These are phyloP conservation scores for Zygoascus flipseniorum DNA, from an alignment of 805 yeast genomes.

Conservation along the genomic window DNA sequence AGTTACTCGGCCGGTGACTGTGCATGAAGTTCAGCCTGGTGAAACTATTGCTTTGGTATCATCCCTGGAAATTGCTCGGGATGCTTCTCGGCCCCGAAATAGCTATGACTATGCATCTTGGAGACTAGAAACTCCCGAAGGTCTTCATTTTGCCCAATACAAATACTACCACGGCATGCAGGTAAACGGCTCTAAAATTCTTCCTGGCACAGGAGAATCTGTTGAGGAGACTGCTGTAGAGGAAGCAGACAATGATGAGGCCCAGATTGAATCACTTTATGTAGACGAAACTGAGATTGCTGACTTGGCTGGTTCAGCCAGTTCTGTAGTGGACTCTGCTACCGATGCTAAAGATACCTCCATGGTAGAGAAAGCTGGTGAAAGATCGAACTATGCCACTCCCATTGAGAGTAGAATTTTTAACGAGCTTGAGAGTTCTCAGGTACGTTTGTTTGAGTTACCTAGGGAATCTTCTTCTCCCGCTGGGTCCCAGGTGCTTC, in stretches of 20 bases:
- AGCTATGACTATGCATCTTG: background rate
- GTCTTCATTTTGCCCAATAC: conserved; percentile 1
- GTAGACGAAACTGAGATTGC: background rate
- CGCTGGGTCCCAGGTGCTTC: background rate
- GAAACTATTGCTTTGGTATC: background rate
- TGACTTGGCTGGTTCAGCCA: background rate
- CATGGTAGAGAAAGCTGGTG: background rate
- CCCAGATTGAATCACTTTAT: background rate
- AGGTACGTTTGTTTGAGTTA: background rate
- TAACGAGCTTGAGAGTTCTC: background rate
- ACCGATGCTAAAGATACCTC: background rate
- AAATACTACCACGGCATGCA: conserved; percentile 2
- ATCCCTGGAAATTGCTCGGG: background rate
- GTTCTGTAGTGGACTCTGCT: background rate
- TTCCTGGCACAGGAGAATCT: background rate
- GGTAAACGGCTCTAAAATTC: background rate
- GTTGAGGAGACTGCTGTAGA: background rate
- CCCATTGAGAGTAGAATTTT: background rate
- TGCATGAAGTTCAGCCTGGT: background rate
- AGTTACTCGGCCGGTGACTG: background rate
- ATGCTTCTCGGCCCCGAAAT: background rate
- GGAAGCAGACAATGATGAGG: background rate
- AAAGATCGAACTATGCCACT: background rate
- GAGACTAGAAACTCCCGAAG: conserved; percentile 2
- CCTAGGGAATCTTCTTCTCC: background rate